phyloP scores from a whole-genome alignment of 176 grass and related monocot genomes.

The Oryza glumipatula region DNA sequence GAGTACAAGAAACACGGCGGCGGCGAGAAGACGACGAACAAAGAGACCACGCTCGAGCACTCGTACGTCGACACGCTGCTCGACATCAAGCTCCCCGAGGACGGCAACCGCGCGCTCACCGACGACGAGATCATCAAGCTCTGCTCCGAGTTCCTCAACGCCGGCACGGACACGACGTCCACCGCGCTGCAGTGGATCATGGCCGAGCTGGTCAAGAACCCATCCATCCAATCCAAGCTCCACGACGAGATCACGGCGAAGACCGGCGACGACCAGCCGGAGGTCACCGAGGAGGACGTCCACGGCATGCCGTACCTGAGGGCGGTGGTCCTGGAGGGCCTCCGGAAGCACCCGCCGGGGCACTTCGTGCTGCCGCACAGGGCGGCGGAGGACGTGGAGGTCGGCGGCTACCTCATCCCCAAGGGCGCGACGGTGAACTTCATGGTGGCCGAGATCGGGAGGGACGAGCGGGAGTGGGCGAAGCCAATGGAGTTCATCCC shows the following conservation, averaged over 20 bases:
- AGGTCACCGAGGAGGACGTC: conserved; percentile 53
- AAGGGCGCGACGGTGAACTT: conserved; percentile 63
- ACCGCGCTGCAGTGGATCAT: conserved; percentile 79
- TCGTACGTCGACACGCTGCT: conserved; percentile 78
- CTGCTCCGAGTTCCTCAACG: conserved; percentile 70
- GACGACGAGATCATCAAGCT: conserved; percentile 51
- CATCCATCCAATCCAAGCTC: conserved; percentile 46
- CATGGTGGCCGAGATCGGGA: conserved; percentile 58
- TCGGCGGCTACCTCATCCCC: conserved; percentile 56
- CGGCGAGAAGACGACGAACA: not conserved
- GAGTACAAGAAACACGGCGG: conserved; percentile 33
- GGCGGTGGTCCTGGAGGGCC: conserved; percentile 64
- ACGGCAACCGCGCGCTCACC: conserved; percentile 42
- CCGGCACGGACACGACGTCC: conserved; percentile 74
- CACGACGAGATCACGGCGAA: conserved; percentile 39
- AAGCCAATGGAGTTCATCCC: conserved; percentile 55
- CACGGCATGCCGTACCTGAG: conserved; percentile 66
- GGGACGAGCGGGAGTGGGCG: conserved; percentile 53
- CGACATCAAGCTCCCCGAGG: conserved; percentile 55
- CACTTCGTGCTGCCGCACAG: conserved; percentile 61
- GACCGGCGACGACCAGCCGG: not conserved
- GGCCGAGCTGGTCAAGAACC: conserved; percentile 79
- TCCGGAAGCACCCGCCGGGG: conserved; percentile 61
- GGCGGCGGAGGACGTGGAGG: conserved; percentile 53
- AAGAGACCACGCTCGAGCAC: conserved; percentile 45